Conservation (phyloP, 345 rosid species). For the Mangifera indica region DNA sequence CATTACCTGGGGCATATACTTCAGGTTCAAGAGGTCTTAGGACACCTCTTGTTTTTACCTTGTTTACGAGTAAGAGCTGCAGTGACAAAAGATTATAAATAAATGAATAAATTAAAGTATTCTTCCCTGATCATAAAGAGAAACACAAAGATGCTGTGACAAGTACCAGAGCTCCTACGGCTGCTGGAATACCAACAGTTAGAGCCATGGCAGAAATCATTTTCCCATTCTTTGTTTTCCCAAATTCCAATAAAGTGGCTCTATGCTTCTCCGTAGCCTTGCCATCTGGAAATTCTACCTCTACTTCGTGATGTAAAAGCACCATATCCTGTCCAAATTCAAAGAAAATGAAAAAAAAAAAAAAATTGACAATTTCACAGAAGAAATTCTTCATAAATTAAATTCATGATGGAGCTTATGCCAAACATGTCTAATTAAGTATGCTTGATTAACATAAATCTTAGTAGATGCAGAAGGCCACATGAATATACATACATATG, state of each 20-base stretch:
- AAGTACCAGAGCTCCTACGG: constrained; percentile 83
- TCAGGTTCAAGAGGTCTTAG: constrained; percentile 80
- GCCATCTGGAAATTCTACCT: constrained; percentile 70
- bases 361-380: background rate
- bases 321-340: constrained; percentile 77
- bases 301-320: constrained; percentile 83
- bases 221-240: constrained; percentile 55
- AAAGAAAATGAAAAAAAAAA: background rate
- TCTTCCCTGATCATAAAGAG: background rate
- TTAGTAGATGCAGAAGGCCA: background rate
- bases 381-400: background rate
- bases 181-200: constrained; percentile 89
- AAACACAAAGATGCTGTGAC: constrained; percentile 1
- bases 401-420: background rate
- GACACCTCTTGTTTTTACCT: constrained; percentile 77
- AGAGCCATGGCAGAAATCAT: constrained; percentile 79
- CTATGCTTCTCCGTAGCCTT: constrained; percentile 48
- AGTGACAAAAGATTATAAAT: constrained; percentile 17
- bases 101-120: constrained; percentile 11
- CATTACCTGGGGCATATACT: constrained; percentile 79
- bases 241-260: constrained; percentile 82
- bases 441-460: background rate
- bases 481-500: background rate
- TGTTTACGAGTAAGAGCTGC: constrained; percentile 76
- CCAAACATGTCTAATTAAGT: background rate